Evolutionary conservation across 805 yeast genomes (phyloP), one percentile per base, ranked within the genome.

Genomic region (Yarrowia porcina): DNA sequence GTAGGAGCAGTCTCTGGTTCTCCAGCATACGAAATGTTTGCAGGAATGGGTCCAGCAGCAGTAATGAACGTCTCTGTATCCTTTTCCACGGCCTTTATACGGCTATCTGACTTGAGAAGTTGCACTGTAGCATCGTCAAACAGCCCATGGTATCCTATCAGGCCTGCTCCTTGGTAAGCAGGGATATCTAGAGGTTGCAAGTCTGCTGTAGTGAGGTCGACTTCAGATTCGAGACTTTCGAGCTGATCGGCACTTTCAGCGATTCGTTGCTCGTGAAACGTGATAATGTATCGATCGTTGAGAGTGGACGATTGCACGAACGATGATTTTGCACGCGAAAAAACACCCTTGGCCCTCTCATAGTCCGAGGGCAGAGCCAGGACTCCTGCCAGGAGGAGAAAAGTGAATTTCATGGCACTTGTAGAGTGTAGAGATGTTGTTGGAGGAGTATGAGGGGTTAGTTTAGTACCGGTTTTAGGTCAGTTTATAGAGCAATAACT

Each of bases 141-240:
- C 10, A 38, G 28, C 7, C 49, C 61, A 30, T 39, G 49, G 39
- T 56, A 59, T 66, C 73, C 68, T 1, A 52, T 20, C 13, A 52
- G 21, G 7, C 59, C 59, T 12, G 36, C 59, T 52, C 59, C 59
- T 25, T 52, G 44, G 25, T 52, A 52, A 9, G 59, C 59, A 23
- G 59, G 59, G 17, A 52, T 52, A 7, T 52, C 59, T 25, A 52
- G 59, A 15, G 59, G 59, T 7, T 52, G 44, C 32, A 52, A 36
- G 25, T 52, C 59, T 1, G 59, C 38, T 4, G 25, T 25, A 6
- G 59, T 27, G 32, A 52, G 6, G 25, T 52, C 59, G 15, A 52
- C 59, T 2, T 10, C 44, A 2, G 44, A 25, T 52, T 35, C 59
- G 33, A 52, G 25, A 13, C 38, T 35, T 8, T 52, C 59, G 18